Percentiles rank a stretch among this genome's conserved stretches.
Evolutionary conservation across 2,329 filamentous ascomycete genomes (phyloP).

Genomic region (Hymenoscyphus salicellus): DNA sequence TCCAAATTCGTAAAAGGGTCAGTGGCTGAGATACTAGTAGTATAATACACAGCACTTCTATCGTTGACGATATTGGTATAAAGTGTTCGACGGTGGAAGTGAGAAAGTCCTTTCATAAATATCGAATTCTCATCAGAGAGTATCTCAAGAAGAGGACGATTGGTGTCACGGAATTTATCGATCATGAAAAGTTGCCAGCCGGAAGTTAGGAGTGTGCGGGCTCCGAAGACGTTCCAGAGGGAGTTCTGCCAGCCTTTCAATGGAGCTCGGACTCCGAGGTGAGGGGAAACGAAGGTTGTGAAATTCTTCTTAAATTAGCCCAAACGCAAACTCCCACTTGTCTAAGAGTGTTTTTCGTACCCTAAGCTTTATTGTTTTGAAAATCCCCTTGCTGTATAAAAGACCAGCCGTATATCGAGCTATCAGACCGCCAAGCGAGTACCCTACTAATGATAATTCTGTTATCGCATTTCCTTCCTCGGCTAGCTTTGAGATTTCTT

Average conservation of each 20-base stretch:
- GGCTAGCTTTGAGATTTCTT: slow-evolving; percentile 56
- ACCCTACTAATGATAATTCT: slow-evolving; percentile 84
- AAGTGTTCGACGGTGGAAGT: slow-evolving; percentile 72
- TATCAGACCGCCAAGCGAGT: slow-evolving; percentile 84
- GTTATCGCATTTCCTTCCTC: slow-evolving; percentile 66
- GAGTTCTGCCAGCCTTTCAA: slow-evolving; percentile 63
- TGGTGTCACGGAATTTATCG: slow-evolving; percentile 80
- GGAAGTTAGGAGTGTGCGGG: slow-evolving; percentile 75
- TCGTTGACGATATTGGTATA: slow-evolving; percentile 91
- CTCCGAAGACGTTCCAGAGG: slow-evolving; percentile 80
- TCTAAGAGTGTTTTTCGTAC: slow-evolving; percentile 41
- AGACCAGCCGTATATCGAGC: slow-evolving; percentile 83
- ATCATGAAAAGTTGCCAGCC: slow-evolving; percentile 85
- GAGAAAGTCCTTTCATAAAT: slow-evolving; percentile 75
- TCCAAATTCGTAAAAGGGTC: slow-evolving; percentile 73
- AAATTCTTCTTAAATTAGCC: slow-evolving; percentile 64
- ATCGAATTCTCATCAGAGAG: slow-evolving; percentile 80
- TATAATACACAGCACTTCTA: slow-evolving; percentile 76
- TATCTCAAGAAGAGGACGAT: slow-evolving; percentile 75
- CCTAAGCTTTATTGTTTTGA: slow-evolving; percentile 76
- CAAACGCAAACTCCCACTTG: neutral
- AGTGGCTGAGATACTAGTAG: slow-evolving; percentile 70
- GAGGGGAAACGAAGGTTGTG: slow-evolving; percentile 84
- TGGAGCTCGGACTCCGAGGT: slow-evolving; percentile 71
- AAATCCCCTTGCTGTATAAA: slow-evolving; percentile 73